A percentile compares a stretch with the other conserved stretches of the same genome.
These are phyloP conservation scores for Elsinoe batatas DNA, from an alignment of 2,329 filamentous ascomycete genomes.

Conservation along the genomic window DNA sequence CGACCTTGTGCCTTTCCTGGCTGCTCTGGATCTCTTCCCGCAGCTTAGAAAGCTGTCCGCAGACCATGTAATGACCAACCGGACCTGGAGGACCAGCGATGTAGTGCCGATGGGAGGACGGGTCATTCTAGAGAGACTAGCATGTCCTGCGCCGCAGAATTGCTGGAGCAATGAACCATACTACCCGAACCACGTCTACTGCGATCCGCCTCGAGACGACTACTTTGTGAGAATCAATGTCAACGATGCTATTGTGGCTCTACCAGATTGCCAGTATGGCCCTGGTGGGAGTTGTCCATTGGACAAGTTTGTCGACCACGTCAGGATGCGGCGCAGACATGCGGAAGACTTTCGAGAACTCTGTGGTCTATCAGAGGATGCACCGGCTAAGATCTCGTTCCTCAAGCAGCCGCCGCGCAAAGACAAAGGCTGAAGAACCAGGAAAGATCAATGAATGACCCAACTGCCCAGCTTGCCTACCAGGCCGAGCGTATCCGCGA, in stretches of 20 bases:
- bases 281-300: constrained; percentile 42
- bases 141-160: constrained; percentile 27
- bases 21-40: constrained; percentile 42
- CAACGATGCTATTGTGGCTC: constrained; percentile 46
- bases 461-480: not conserved
- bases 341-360: constrained; percentile 39
- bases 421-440: not conserved
- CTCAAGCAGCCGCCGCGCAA: constrained; percentile 32
- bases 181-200: constrained; percentile 26
- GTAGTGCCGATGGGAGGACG: constrained; percentile 49
- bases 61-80: constrained; percentile 33
- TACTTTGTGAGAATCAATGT: constrained; percentile 44
- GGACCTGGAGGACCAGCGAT: constrained; percentile 46
- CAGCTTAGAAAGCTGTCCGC: constrained; percentile 37
- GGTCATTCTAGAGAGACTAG: constrained; percentile 45
- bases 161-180: constrained; percentile 21
- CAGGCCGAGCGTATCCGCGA: not conserved
- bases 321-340: constrained; percentile 32
- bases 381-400: constrained; percentile 38
- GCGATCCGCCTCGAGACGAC: constrained; percentile 19
- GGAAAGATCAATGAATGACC: not conserved
- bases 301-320: constrained; percentile 33
- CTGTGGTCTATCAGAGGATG: constrained; percentile 37
- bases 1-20: constrained; percentile 47
- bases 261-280: constrained; percentile 39